These are phyloP conservation scores for Boletus sp. DNA, from an alignment of 768 basidiomycete genomes.

Conservation along the genomic window DNA sequence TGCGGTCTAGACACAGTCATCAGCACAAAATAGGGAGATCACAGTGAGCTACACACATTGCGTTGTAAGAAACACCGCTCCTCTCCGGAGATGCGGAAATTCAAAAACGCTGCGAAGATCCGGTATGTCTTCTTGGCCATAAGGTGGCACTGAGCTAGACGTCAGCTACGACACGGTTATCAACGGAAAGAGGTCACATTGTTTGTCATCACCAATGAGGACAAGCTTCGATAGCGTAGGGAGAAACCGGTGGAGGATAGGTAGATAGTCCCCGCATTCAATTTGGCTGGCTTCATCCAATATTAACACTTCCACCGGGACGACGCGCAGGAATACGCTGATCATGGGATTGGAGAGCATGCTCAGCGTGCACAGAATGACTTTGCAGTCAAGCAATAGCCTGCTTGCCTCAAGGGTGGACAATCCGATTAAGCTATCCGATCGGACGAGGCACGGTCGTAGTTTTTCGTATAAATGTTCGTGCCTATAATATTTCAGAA, in stretches of 20 bases:
- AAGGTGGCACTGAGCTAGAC: slow-evolving; percentile 63
- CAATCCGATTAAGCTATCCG: slow-evolving; percentile 28
- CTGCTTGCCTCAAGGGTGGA: slow-evolving; percentile 17
- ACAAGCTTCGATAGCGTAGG: slow-evolving; percentile 35
- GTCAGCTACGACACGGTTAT: neutral
- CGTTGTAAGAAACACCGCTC: slow-evolving; percentile 56
- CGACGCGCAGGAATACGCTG: slow-evolving; percentile 18
- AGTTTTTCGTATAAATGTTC: slow-evolving; percentile 46
- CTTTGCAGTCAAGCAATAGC: slow-evolving; percentile 28
- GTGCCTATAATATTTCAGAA: slow-evolving; percentile 37
- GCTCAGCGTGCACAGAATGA: slow-evolving; percentile 49
- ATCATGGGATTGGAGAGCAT: slow-evolving; percentile 39
- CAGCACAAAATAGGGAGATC: neutral
- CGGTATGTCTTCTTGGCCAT: slow-evolving; percentile 66
- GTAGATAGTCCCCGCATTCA: slow-evolving; percentile 40
- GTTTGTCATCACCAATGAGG: slow-evolving; percentile 41
- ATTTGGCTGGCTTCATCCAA: slow-evolving; percentile 53
- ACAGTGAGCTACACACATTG: slow-evolving; percentile 56
- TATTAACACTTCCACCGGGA: slow-evolving; percentile 39
- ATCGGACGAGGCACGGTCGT: slow-evolving; percentile 35
- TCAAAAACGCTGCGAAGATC: slow-evolving; percentile 77
- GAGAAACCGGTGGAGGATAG: slow-evolving; percentile 30
- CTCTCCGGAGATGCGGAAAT: slow-evolving; percentile 50
- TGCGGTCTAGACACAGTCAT: slow-evolving; percentile 54
- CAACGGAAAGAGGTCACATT: slow-evolving; percentile 24